These are phyloP conservation scores for Aspergillus sp. DNA, from an alignment of 2,329 filamentous ascomycete genomes.

Conservation along the genomic window DNA sequence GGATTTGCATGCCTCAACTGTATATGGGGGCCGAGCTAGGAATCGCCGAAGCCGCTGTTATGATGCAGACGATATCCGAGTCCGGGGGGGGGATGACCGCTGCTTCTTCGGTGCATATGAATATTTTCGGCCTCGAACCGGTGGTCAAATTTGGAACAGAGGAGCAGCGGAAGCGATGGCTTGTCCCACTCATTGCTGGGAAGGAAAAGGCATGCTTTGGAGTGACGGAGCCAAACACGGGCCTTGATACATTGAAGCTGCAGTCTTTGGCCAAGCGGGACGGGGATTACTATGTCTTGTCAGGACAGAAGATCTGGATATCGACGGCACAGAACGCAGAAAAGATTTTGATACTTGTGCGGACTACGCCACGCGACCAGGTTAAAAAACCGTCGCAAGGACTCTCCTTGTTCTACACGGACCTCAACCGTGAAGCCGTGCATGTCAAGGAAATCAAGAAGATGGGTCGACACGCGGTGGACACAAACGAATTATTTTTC, in stretches of 20 bases:
- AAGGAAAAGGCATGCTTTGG: slow-evolving; percentile 42
- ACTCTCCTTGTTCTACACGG: slow-evolving; percentile 46
- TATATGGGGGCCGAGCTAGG: slow-evolving; percentile 45
- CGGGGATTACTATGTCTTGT: slow-evolving; percentile 37
- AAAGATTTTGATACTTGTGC: slow-evolving; percentile 43
- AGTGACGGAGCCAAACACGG: slow-evolving; percentile 45
- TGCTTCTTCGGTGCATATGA: slow-evolving; percentile 46
- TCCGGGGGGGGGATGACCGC: slow-evolving; percentile 44
- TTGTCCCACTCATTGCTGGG: slow-evolving; percentile 40
- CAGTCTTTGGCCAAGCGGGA: slow-evolving; percentile 35
- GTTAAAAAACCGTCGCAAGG: slow-evolving; percentile 43
- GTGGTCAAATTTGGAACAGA: slow-evolving; percentile 45
- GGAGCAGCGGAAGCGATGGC: slow-evolving; percentile 41
- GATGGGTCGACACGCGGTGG: slow-evolving; percentile 45
- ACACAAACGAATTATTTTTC: slow-evolving; percentile 46
- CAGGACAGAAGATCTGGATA: slow-evolving; percentile 46
- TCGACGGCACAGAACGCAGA: slow-evolving; percentile 45
- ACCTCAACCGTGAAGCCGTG: slow-evolving; percentile 36
- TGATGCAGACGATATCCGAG: slow-evolving; percentile 50
- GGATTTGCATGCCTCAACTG: slow-evolving; percentile 44
- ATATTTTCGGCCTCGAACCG: slow-evolving; percentile 47
- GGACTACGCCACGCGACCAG: slow-evolving; percentile 41
- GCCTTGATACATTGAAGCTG: slow-evolving; percentile 43
- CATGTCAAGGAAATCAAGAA: slow-evolving; percentile 45
- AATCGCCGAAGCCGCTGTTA: slow-evolving; percentile 43